Percentiles rank a stretch among this genome's conserved stretches.
Conservation (phyloP, 306 rosid species). For the Trichosanthes truncata region DNA sequence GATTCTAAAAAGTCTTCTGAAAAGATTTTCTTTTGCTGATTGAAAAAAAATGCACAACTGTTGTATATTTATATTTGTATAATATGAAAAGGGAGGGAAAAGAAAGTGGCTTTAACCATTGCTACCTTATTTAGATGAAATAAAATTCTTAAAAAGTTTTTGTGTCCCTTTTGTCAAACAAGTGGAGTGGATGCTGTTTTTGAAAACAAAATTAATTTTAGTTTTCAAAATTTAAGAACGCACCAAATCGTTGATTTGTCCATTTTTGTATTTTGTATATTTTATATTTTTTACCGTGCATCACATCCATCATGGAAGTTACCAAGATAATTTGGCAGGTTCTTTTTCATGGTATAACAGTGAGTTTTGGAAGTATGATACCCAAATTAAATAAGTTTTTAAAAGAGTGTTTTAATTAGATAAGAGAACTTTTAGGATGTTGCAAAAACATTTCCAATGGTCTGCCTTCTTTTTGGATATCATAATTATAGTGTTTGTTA, state of each 20-base stretch:
- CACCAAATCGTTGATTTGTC: neutral
- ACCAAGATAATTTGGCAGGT: neutral
- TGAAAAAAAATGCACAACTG: neutral
- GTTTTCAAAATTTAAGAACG: neutral
- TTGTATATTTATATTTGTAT: neutral
- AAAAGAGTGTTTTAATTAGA: neutral
- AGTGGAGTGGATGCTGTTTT: slow-evolving; percentile 2
- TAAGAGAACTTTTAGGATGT: neutral
- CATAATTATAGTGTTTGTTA: slow-evolving; percentile 1
- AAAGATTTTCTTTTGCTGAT: neutral
- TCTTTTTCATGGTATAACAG: neutral
- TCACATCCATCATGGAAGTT: neutral
- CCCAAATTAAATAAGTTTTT: neutral
- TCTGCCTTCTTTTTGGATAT: neutral
- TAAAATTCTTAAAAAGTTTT: neutral
- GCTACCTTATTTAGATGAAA: neutral
- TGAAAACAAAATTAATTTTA: neutral
- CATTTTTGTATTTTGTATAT: neutral
- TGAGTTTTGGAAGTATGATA: neutral
- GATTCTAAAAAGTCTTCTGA: neutral
- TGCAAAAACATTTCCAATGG: neutral
- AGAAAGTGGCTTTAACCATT: neutral
- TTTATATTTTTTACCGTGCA: neutral
- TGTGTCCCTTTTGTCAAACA: slow-evolving; percentile 3
- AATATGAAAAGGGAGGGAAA: neutral